Percentiles rank a stretch among this genome's conserved stretches.
Conservation (phyloP, 495 filamentous ascomycete genomes). For the Talaromyces liani region DNA sequence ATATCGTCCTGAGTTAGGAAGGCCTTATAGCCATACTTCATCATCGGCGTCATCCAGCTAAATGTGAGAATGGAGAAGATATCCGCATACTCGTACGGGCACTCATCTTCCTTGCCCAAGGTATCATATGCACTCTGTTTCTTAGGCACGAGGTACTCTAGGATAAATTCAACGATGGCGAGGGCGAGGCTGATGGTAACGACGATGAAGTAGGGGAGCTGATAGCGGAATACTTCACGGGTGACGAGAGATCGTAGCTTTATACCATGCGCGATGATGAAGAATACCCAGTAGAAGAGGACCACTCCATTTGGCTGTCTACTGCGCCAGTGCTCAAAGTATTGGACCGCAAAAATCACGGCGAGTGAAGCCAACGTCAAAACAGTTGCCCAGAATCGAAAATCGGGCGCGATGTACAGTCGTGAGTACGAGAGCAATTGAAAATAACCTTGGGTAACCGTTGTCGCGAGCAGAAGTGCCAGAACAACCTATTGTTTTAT, state of each 20-base stretch:
- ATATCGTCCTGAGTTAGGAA: constrained; percentile 94
- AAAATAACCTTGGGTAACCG: constrained; percentile 64
- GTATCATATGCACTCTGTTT: constrained; percentile 75
- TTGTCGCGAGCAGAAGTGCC: constrained; percentile 56
- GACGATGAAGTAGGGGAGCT: constrained; percentile 68
- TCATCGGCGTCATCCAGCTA: constrained; percentile 97
- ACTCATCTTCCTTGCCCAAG: constrained; percentile 83
- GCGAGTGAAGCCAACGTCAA: constrained; percentile 68
- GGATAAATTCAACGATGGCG: constrained; percentile 62
- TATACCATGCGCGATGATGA: constrained; percentile 70
- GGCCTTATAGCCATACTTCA: constrained; percentile 89
- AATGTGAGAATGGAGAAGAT: constrained; percentile 93
- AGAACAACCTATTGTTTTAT: constrained; percentile 55
- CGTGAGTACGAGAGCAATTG: constrained; percentile 65
- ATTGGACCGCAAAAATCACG: constrained; percentile 81
- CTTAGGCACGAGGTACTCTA: constrained; percentile 93
- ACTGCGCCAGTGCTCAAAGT: constrained; percentile 82
- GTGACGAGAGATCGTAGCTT: constrained; percentile 85
- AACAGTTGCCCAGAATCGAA: constrained; percentile 85
- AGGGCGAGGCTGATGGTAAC: constrained; percentile 71
- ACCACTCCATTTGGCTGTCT: constrained; percentile 89
- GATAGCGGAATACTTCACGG: constrained; percentile 57
- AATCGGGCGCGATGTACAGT: constrained; percentile 66
- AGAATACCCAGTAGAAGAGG: constrained; percentile 92
- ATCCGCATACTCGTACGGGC: constrained; percentile 88